Conservation (phyloP, 257 asterid species). For the Solanum peruvianum region DNA sequence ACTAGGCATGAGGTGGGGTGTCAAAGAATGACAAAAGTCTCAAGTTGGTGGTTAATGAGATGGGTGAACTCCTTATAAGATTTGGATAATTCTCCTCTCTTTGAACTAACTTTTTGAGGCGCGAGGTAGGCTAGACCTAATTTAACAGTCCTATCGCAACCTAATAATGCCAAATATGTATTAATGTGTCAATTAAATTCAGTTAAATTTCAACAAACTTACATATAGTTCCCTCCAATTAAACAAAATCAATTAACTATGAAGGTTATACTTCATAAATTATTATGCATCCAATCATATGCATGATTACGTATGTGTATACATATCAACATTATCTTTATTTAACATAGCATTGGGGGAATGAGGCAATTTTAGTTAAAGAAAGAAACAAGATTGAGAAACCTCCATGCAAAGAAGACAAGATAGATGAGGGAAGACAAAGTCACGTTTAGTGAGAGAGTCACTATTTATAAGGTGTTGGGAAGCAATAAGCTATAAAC, state of each 20-base stretch:
- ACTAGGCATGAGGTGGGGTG: too few species aligned
- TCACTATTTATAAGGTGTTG: background rate
- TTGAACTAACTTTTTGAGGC: too few species aligned
- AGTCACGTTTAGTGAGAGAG: background rate
- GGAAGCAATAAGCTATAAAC: background rate
- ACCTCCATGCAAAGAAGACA: background rate
- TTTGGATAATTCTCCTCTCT: too few species aligned
- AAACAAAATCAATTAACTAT: background rate
- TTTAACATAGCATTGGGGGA: background rate
- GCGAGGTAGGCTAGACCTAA: too few species aligned
- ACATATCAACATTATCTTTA: background rate
- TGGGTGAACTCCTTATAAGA: too few species aligned
- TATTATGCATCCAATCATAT: background rate
- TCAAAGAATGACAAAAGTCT: too few species aligned
- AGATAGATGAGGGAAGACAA: background rate
- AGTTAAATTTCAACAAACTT: background rate
- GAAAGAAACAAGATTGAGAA: background rate
- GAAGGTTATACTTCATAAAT: background rate
- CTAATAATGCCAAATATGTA: background rate
- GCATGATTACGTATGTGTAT: background rate
- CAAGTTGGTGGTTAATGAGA: too few species aligned
- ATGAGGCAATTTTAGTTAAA: background rate
- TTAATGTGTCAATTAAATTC: background rate
- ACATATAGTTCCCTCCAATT: background rate
- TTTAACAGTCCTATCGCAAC: too few species aligned